Conservation (phyloP, 805 yeast species). For the Phaffomyces opuntiae region DNA sequence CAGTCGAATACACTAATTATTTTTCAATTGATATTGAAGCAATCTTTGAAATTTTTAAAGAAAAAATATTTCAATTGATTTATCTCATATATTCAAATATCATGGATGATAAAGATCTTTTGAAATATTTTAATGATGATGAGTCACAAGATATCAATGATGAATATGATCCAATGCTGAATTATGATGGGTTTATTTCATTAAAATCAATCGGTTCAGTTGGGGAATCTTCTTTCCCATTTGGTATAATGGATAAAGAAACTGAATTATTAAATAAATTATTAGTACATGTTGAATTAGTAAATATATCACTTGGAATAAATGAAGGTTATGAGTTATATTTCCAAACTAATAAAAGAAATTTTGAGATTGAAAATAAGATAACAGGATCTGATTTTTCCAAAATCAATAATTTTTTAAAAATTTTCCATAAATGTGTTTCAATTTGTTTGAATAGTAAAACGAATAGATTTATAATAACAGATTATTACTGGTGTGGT, state of each 20-base stretch:
- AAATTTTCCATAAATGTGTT: slow-evolving; percentile 22
- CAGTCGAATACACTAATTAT: slow-evolving; percentile 7
- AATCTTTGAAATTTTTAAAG: slow-evolving; percentile 12
- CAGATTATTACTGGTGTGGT: slow-evolving; percentile 23
- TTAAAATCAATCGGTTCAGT: slow-evolving; percentile 21
- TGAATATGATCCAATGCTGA: slow-evolving; percentile 9
- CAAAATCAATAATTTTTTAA: slow-evolving; percentile 20
- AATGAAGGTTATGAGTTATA: slow-evolving; percentile 23
- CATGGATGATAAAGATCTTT: slow-evolving; percentile 4
- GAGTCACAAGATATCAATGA: slow-evolving; percentile 10
- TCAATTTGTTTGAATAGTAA: slow-evolving; percentile 22
- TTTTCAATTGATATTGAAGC: slow-evolving; percentile 11
- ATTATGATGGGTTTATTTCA: slow-evolving; percentile 7
- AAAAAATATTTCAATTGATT: neutral
- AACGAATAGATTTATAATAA: slow-evolving; percentile 19
- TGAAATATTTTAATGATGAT: slow-evolving; percentile 8
- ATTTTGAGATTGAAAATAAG: slow-evolving; percentile 1
- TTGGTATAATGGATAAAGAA: slow-evolving; percentile 18
- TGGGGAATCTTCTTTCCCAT: slow-evolving; percentile 16
- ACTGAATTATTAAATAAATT: slow-evolving; percentile 15
- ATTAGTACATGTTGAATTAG: slow-evolving; percentile 20
- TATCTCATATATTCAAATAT: too few species aligned
- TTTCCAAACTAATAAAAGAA: slow-evolving; percentile 14
- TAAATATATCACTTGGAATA: slow-evolving; percentile 16
- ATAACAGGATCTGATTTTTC: slow-evolving; percentile 18